A percentile compares a stretch with the other conserved stretches of the same genome.
phyloP scores from a whole-genome alignment of 2,329 filamentous ascomycete species.

The Acrocalymma vagum region DNA sequence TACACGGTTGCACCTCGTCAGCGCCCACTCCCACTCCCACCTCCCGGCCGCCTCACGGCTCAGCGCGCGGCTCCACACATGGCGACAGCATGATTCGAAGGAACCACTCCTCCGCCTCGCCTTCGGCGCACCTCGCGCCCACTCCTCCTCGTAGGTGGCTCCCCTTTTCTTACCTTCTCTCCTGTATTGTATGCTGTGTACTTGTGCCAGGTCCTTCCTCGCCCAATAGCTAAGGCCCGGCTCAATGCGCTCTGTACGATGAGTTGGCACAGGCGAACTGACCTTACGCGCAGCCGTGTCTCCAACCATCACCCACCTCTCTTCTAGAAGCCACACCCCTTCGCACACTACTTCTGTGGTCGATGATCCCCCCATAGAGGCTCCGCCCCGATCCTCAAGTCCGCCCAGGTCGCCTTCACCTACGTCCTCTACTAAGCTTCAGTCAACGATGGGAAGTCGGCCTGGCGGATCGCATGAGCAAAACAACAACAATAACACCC shows the following conservation, averaged over 20 bases:
- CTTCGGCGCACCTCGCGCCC: conserved; percentile 65
- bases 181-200: conserved; percentile 8
- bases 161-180: conserved; percentile 8
- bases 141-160: conserved; percentile 67
- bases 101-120: conserved; percentile 56
- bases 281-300: conserved; percentile 57
- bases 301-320: conserved; percentile 59
- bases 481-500: conserved; percentile 2
- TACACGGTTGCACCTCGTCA: too few relatives aligned
- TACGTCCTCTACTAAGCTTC: conserved; percentile 27
- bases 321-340: conserved; percentile 65
- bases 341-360: conserved; percentile 56
- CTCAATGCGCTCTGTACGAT: conserved; percentile 50
- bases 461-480: conserved; percentile 37
- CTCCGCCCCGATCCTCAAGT: conserved; percentile 64
- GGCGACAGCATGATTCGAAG: conserved; percentile 46
- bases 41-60: conserved; percentile 7
- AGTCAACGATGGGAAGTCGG: conserved; percentile 47
- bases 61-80: conserved; percentile 15
- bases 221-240: conserved; percentile 37
- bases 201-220: conserved; percentile 11
- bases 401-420: conserved; percentile 59
- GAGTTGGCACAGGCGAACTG: conserved; percentile 46
- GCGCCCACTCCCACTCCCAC: conserved; percentile 1
- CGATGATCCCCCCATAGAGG: conserved; percentile 60